phyloP scores from a whole-genome alignment of 768 basidiomycete genomes.

The Mycena venus region DNA sequence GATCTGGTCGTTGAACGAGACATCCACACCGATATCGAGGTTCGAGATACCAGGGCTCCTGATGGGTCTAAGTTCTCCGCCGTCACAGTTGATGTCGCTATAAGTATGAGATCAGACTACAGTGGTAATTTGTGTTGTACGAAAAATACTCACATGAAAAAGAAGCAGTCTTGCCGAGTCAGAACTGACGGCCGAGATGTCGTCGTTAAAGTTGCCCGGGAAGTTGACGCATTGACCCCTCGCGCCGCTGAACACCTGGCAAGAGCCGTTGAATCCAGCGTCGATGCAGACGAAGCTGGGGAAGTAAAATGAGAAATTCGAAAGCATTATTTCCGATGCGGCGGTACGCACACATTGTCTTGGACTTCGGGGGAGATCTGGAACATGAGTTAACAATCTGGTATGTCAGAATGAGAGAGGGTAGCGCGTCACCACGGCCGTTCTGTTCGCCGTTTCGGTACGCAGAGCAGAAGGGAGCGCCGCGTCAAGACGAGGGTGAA shows the following conservation, averaged over 20 bases:
- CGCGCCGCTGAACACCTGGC: background rate
- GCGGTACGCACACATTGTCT: background rate
- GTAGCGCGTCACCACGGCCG: too few relatives aligned
- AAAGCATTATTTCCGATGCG: too few relatives aligned
- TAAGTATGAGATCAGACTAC: too few relatives aligned
- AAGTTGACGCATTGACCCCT: slow-evolving; percentile 9
- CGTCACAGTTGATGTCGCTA: background rate
- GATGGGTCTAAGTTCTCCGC: background rate
- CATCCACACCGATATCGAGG: background rate
- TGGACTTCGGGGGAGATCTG: background rate
- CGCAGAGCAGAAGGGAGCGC: too few relatives aligned
- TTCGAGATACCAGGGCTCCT: background rate
- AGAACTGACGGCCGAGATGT: background rate
- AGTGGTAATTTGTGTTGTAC: background rate
- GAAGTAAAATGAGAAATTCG: too few relatives aligned
- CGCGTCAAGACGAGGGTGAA: too few relatives aligned
- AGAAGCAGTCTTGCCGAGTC: slow-evolving; percentile 7
- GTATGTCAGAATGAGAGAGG: too few relatives aligned
- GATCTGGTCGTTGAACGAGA: background rate
- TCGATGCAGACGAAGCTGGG: background rate
- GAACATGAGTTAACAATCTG: too few relatives aligned
- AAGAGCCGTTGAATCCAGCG: background rate
- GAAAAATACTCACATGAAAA: background rate
- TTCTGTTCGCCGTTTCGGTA: too few relatives aligned
- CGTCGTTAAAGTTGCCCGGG: background rate